Base-by-base conservation (phyloP, 306 rosid species). In the Casuarina equisetifolia region DNA sequence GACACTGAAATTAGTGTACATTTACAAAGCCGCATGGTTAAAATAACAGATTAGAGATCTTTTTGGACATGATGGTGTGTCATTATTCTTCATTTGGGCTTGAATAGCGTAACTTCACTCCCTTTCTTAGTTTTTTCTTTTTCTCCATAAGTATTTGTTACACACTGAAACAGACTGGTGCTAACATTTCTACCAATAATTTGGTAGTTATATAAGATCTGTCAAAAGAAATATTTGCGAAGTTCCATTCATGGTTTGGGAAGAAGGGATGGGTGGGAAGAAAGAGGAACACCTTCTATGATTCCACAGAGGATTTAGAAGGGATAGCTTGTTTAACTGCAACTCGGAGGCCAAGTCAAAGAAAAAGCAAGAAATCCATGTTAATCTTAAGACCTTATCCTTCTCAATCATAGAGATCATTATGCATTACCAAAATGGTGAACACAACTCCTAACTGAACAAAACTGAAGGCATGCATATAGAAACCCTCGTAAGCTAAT, bases 281-380 rank as follows among this genome's bases (percentile, higher is more conserved):
- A 1, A 59, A 9, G 13, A 59, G 38, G 64, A 13, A 25, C 20
- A 32, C 39, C 39, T 59, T 32, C 32, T 25, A 25, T 25, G 32
- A 55, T 7, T 32, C 9, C 10, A 9, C 3, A 35, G 11, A 61
- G 38, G n/a, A 4, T 61, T 35, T 11, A 1, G 67, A 61, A 61
- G 67, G 67, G 13, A 51, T 2, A 32, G 38, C 67, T 42, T 61
- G 3, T 32, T 35, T 61, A 10, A 5, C 40, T 32, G n/a, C 6
- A 11, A 25, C 5, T 61, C 16, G 35, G 7, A 9, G 35, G 67
- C 43, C 38, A 70, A 42, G 20, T 20, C 46, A 59, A 12, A 48
- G 25, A 75, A 70, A 25, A 32, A 76, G 80, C 19, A 45, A 79
- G 79, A 74, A 19, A 15, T 69, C 54, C 54, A 46, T 68, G 72